Percentiles rank a stretch among this genome's conserved stretches.
Evolutionary conservation across 1,139 yeast species (phyloP).

Genomic region (Hanseniaspora uvarum): DNA sequence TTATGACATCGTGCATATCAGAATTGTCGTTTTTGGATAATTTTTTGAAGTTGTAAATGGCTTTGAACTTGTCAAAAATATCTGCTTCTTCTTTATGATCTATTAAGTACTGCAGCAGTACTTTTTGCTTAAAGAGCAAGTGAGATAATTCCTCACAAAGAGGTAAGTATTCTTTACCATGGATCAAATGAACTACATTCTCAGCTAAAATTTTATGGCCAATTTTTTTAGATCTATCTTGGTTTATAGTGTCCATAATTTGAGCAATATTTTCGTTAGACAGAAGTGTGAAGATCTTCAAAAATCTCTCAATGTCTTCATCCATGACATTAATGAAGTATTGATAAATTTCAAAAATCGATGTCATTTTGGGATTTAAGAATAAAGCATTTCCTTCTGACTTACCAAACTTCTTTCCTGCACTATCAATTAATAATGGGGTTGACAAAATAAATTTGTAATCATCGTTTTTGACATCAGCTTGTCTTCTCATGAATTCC

Average conservation of each 20-base stretch:
- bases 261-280: constrained; percentile 50
- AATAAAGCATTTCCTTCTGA: constrained; percentile 96
- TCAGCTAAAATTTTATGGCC: constrained; percentile 73
- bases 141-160: constrained; percentile 12
- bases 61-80: constrained; percentile 23
- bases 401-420: constrained; percentile 92
- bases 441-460: constrained; percentile 66
- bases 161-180: constrained; percentile 49
- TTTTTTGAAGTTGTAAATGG: constrained; percentile 2
- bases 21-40: neutral
- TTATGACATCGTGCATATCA: neutral
- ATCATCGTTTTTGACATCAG: constrained; percentile 22
- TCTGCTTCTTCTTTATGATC: constrained; percentile 23
- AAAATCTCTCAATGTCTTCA: constrained; percentile 55
- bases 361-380: constrained; percentile 60
- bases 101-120: neutral
- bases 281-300: constrained; percentile 69
- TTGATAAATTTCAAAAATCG: constrained; percentile 77
- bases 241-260: constrained; percentile 43
- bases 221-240: constrained; percentile 50
- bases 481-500: constrained; percentile 59
- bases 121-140: constrained; percentile 8
- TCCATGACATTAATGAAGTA: constrained; percentile 75
- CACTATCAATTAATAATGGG: constrained; percentile 76
- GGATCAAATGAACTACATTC: constrained; percentile 78